Evolutionary conservation across 305 asterid genomes (phyloP).

Genomic region (Fraxinus angustifolia): DNA sequence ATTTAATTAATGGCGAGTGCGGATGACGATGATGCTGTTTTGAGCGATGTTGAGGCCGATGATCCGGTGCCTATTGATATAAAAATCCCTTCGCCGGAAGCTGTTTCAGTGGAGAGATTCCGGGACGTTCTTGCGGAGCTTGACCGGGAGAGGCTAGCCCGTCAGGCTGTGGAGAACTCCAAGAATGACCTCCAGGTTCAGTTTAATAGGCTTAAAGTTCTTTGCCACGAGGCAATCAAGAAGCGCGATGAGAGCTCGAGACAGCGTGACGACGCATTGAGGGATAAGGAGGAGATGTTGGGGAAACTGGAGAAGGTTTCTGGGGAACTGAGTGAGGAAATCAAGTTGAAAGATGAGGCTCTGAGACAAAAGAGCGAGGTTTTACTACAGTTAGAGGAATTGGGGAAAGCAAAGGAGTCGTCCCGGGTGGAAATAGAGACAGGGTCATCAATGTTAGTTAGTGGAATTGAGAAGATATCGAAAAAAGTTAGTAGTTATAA

Average conservation of each 20-base stretch:
- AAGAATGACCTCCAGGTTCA: slow-evolving; percentile 68
- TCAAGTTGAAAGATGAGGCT: slow-evolving; percentile 46
- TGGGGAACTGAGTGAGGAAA: slow-evolving; percentile 47
- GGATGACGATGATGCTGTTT: slow-evolving; percentile 64
- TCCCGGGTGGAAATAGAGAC: slow-evolving; percentile 69
- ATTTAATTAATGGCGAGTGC: slow-evolving; percentile 45
- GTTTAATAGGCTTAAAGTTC: slow-evolving; percentile 62
- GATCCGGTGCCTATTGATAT: slow-evolving; percentile 55
- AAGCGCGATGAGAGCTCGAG: slow-evolving; percentile 83
- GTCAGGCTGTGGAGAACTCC: slow-evolving; percentile 69
- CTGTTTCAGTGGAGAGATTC: slow-evolving; percentile 56
- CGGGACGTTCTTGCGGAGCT: slow-evolving; percentile 67
- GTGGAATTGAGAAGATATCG: slow-evolving; percentile 87
- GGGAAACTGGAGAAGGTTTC: slow-evolving; percentile 41
- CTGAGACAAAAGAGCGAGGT: slow-evolving; percentile 46
- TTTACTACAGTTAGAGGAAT: slow-evolving; percentile 57
- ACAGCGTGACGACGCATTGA: slow-evolving; percentile 72
- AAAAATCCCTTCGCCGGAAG: slow-evolving; percentile 38
- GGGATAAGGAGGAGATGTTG: slow-evolving; percentile 60
- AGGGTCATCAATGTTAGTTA: slow-evolving; percentile 78
- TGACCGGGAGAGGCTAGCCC: slow-evolving; percentile 79
- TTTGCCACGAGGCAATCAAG: slow-evolving; percentile 86
- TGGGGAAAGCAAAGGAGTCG: slow-evolving; percentile 48
- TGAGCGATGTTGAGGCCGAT: slow-evolving; percentile 93
- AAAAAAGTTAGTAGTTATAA: slow-evolving; percentile 68